Conservation (phyloP, 106 monocot species). For the Amphibolis antarctica region DNA sequence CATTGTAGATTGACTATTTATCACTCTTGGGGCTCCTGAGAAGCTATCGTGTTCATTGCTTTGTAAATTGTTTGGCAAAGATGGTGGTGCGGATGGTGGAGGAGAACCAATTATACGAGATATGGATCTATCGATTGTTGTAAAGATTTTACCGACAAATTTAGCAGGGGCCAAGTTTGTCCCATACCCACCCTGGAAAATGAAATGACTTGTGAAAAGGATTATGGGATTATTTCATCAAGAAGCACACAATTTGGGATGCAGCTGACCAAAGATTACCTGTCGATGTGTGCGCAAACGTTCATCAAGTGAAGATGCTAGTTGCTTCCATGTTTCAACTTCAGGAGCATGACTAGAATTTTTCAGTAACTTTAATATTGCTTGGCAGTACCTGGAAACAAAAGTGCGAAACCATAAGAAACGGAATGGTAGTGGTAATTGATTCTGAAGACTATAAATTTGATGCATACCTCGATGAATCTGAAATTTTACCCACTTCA, state of each 20-base stretch:
- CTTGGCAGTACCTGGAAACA: constrained; percentile 79
- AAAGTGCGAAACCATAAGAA: not conserved
- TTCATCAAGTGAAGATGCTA: constrained; percentile 73
- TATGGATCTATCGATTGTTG: constrained; percentile 74
- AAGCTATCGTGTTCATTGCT: constrained; percentile 25
- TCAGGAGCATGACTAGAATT: constrained; percentile 66
- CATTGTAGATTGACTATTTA: constrained; percentile 59
- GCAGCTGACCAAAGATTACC: constrained; percentile 18
- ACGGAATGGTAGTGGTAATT: not conserved
- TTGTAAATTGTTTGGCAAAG: constrained; percentile 29
- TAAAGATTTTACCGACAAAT: constrained; percentile 82
- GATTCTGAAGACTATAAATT: not conserved
- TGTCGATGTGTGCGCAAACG: constrained; percentile 78
- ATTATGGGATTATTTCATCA: not conserved
- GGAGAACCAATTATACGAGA: constrained; percentile 87
- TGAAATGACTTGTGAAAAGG: not conserved
- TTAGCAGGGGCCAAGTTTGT: constrained; percentile 74
- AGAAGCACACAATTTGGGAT: not conserved
- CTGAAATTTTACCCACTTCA: constrained; percentile 85
- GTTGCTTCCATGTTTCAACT: constrained; percentile 66
- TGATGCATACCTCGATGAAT: constrained; percentile 56
- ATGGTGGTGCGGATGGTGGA: constrained; percentile 51
- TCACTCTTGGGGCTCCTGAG: constrained; percentile 28
- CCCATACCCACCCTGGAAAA: constrained; percentile 63
- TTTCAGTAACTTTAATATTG: constrained; percentile 64